A percentile compares a stretch with the other conserved stretches of the same genome.
These are phyloP conservation scores for Mycocalia duriaeana DNA, from an alignment of 1,284 basidiomycete genomes.

Conservation along the genomic window DNA sequence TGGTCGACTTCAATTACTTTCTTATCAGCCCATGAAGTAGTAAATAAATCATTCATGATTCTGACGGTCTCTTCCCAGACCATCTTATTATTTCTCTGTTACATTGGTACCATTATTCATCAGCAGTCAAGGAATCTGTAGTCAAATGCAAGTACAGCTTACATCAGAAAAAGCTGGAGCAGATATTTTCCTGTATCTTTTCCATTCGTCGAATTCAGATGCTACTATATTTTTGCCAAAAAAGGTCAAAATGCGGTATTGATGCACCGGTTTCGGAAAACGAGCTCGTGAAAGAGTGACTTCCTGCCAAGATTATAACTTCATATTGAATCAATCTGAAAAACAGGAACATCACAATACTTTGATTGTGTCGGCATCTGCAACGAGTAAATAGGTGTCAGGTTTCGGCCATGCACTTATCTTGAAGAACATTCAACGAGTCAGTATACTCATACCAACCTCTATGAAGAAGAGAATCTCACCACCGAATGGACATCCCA, in stretches of 20 bases:
- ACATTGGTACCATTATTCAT: too few species aligned
- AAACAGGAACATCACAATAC: slow-evolving; percentile 12
- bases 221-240: slow-evolving; percentile 54
- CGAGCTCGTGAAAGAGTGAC: slow-evolving; percentile 28
- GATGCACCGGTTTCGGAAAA: slow-evolving; percentile 31
- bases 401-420: slow-evolving; percentile 21
- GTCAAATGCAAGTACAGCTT: too few species aligned
- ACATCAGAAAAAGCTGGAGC: slow-evolving; percentile 38
- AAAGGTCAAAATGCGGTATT: slow-evolving; percentile 23
- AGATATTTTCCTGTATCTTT: slow-evolving; percentile 47
- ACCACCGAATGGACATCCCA: slow-evolving; percentile 29
- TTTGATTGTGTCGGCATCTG: slow-evolving; percentile 32
- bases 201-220: slow-evolving; percentile 59
- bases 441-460: background rate
- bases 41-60: slow-evolving; percentile 38
- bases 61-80: slow-evolving; percentile 52
- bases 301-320: slow-evolving; percentile 21
- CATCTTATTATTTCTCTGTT: slow-evolving; percentile 47
- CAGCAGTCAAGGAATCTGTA: too few species aligned
- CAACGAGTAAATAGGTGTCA: slow-evolving; percentile 21
- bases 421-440: slow-evolving; percentile 11
- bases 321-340: background rate
- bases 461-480: slow-evolving; percentile 2
- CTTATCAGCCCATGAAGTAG: slow-evolving; percentile 29
- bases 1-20: slow-evolving; percentile 29